Percentiles rank a stretch among this genome's conserved stretches.
Conservation (phyloP, 139 green algal genomes). For the Chlamydomonas incerta region DNA sequence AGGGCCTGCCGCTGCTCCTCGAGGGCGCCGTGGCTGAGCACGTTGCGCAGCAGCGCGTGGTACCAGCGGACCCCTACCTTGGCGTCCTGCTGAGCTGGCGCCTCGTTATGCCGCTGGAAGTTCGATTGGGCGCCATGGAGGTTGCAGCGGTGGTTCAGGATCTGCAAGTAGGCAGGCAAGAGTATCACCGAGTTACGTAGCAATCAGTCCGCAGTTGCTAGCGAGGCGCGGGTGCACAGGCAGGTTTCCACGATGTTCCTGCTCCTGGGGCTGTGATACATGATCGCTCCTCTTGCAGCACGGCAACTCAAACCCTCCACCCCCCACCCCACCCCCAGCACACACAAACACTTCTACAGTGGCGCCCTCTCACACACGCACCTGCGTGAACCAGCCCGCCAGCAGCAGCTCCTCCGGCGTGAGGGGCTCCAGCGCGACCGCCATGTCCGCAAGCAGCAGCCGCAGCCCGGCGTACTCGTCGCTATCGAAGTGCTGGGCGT, state of each 20-base stretch:
- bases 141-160: slow-evolving; percentile 9
- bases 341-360: neutral
- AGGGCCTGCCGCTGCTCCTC: neutral
- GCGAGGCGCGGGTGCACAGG: neutral
- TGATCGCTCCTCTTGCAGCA: too few species aligned
- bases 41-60: slow-evolving; percentile 11
- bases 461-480: slow-evolving; percentile 10
- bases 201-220: neutral
- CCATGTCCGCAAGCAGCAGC: too few species aligned
- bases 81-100: slow-evolving; percentile 1
- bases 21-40: neutral
- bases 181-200: neutral
- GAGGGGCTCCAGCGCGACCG: neutral
- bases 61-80: neutral
- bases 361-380: neutral
- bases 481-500: neutral
- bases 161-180: neutral
- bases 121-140: neutral
- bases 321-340: too few species aligned
- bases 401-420: slow-evolving; percentile 13
- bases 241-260: neutral
- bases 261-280: too few species aligned
- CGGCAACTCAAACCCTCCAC: too few species aligned
- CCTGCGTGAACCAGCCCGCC: slow-evolving; percentile 14
- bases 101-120: neutral